Evolutionary conservation across 106 monocot species (phyloP).

Genomic region (Agapanthus africanus): DNA sequence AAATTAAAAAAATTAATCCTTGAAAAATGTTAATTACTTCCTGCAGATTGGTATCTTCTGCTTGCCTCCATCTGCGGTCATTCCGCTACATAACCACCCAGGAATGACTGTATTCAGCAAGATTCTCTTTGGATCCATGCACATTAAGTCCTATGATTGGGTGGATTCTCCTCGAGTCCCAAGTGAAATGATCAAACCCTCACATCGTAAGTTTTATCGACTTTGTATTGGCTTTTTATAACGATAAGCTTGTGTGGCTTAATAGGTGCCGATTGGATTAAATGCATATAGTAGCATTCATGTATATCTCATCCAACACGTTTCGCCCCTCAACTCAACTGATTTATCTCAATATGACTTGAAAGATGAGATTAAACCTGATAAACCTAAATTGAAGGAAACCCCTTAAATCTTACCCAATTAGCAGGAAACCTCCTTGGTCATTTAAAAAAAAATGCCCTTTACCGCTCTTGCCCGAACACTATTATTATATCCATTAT

Average conservation of each 20-base stretch:
- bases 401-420: no score
- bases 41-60: conserved; percentile 79
- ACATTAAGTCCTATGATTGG: conserved; percentile 93
- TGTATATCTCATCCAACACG: no score
- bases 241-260: background rate
- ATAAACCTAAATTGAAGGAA: no score
- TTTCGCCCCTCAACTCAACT: background rate
- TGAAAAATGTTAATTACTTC: background rate
- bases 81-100: conserved; percentile 91
- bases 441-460: no score
- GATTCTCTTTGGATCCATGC: conserved; percentile 84
- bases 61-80: conserved; percentile 51
- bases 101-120: conserved; percentile 98
- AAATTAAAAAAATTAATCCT: background rate
- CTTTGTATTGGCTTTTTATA: background rate
- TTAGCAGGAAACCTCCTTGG: no score
- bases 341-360: background rate
- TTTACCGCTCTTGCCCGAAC: no score
- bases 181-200: conserved; percentile 1
- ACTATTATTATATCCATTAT: no score
- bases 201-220: conserved; percentile 4
- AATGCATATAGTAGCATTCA: background rate
- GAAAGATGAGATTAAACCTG: no score
- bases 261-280: background rate
- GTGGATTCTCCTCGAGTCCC: conserved; percentile 28